These are phyloP conservation scores for Xylariaceae sp. DNA, from an alignment of 2,329 filamentous ascomycete species.

Conservation along the genomic window DNA sequence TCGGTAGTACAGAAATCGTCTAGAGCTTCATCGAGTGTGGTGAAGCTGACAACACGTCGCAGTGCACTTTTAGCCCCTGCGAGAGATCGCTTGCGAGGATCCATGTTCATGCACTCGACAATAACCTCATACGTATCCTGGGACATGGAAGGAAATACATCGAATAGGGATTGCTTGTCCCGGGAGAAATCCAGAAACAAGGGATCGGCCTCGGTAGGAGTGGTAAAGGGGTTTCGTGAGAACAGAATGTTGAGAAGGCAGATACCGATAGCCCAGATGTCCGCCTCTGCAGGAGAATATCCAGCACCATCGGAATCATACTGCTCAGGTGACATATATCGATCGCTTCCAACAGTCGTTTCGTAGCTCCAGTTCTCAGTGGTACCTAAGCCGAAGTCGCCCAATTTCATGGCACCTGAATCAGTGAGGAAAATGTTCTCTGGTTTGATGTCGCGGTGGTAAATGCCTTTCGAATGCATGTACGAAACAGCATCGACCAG, in stretches of 20 bases:
- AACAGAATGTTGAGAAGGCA: slow-evolving; percentile 96
- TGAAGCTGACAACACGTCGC: slow-evolving; percentile 80
- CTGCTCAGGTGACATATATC: slow-evolving; percentile 98
- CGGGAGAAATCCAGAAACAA: slow-evolving; percentile 89
- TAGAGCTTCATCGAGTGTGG: slow-evolving; percentile 82
- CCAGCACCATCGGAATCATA: slow-evolving; percentile 84
- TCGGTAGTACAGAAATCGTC: slow-evolving; percentile 92
- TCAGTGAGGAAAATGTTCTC: slow-evolving; percentile 97
- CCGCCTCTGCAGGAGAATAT: slow-evolving; percentile 89
- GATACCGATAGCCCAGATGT: slow-evolving; percentile 96
- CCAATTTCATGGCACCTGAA: slow-evolving; percentile 87
- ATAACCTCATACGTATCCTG: slow-evolving; percentile 96
- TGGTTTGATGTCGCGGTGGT: slow-evolving; percentile 97
- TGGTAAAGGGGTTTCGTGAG: slow-evolving; percentile 92
- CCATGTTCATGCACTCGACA: slow-evolving; percentile 82
- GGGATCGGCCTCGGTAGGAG: slow-evolving; percentile 83
- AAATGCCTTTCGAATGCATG: slow-evolving; percentile 87
- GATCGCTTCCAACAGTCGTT: slow-evolving; percentile 91
- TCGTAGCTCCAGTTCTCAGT: slow-evolving; percentile 88
- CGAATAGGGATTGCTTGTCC: slow-evolving; percentile 93
- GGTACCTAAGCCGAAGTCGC: slow-evolving; percentile 92
- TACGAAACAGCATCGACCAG: slow-evolving; percentile 85
- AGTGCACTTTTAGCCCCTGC: slow-evolving; percentile 74
- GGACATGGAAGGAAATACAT: slow-evolving; percentile 98
- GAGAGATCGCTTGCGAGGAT: slow-evolving; percentile 84